Conservation (phyloP, 805 yeast genomes). For the Vanderwaltozyma verrucispora region DNA sequence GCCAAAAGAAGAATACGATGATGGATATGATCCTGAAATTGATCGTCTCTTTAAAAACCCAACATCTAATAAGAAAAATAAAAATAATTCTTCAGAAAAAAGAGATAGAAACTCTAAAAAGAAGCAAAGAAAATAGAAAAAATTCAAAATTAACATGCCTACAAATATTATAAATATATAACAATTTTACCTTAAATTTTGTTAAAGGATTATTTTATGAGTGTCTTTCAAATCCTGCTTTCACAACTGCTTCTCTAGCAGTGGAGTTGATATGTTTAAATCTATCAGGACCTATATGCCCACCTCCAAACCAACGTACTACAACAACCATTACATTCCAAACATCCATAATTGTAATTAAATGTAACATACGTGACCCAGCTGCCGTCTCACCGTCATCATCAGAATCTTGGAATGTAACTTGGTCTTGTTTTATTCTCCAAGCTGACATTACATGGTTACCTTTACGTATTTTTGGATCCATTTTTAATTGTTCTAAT, state of each 20-base stretch:
- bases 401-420: slow-evolving; percentile 72
- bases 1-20: neutral
- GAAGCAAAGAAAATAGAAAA: neutral
- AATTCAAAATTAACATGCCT: too few species aligned
- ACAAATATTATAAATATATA: too few species aligned
- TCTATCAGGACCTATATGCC: slow-evolving; percentile 83
- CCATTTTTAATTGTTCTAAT: slow-evolving; percentile 45
- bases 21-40: slow-evolving; percentile 2
- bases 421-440: slow-evolving; percentile 52
- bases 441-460: slow-evolving; percentile 81
- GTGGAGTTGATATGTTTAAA: slow-evolving; percentile 88
- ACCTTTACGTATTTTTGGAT: slow-evolving; percentile 57
- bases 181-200: too few species aligned
- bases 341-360: slow-evolving; percentile 67
- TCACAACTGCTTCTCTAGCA: slow-evolving; percentile 72
- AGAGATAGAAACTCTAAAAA: slow-evolving; percentile 1
- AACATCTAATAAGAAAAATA: neutral
- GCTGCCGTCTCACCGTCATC: slow-evolving; percentile 98
- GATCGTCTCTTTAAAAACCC: slow-evolving; percentile 1
- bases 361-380: slow-evolving; percentile 75
- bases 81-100: neutral
- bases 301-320: slow-evolving; percentile 89
- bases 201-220: neutral
- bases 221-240: slow-evolving; percentile 39
- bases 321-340: slow-evolving; percentile 78